These are phyloP conservation scores for Globisporangium nodosum DNA, from an alignment of 352 stramenopile species.

Conservation along the genomic window DNA sequence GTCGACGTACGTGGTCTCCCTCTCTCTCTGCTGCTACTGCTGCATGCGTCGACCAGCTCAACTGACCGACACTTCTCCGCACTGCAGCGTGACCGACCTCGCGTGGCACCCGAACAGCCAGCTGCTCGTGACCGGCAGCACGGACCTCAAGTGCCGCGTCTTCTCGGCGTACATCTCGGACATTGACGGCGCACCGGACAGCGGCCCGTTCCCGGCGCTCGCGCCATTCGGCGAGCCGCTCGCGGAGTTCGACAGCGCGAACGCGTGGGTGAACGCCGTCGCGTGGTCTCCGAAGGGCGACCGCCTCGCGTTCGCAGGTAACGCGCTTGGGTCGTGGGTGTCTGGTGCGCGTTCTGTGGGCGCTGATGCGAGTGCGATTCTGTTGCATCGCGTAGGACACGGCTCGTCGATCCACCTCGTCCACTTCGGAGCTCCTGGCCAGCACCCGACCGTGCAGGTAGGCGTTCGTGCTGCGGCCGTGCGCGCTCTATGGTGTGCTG, in stretches of 20 bases:
- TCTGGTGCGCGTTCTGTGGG: background rate
- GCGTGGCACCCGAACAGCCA: slow-evolving; percentile 93
- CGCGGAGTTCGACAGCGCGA: slow-evolving; percentile 85
- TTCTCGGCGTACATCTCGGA: slow-evolving; percentile 86
- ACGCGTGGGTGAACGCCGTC: slow-evolving; percentile 89
- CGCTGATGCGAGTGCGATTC: background rate
- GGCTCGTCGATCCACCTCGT: slow-evolving; percentile 91
- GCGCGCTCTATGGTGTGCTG: too few species aligned
- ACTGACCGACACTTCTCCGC: background rate
- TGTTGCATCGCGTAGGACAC: slow-evolving; percentile 36
- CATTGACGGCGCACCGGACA: slow-evolving; percentile 67
- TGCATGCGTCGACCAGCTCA: too few species aligned
- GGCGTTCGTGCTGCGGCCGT: too few species aligned
- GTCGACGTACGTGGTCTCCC: slow-evolving; percentile 76
- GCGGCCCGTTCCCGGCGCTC: slow-evolving; percentile 67
- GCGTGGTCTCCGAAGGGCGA: slow-evolving; percentile 89
- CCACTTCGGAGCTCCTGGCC: slow-evolving; percentile 61
- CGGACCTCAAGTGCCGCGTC: slow-evolving; percentile 92
- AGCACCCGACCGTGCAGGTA: slow-evolving; percentile 76
- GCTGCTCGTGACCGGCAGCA: slow-evolving; percentile 88
- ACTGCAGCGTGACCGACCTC: slow-evolving; percentile 74
- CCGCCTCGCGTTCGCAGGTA: slow-evolving; percentile 81
- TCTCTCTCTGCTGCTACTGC: background rate
- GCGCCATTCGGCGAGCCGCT: slow-evolving; percentile 77
- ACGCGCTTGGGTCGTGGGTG: background rate